These are phyloP conservation scores for Saturnispora besseyi DNA, from an alignment of 805 yeast genomes.

Conservation along the genomic window DNA sequence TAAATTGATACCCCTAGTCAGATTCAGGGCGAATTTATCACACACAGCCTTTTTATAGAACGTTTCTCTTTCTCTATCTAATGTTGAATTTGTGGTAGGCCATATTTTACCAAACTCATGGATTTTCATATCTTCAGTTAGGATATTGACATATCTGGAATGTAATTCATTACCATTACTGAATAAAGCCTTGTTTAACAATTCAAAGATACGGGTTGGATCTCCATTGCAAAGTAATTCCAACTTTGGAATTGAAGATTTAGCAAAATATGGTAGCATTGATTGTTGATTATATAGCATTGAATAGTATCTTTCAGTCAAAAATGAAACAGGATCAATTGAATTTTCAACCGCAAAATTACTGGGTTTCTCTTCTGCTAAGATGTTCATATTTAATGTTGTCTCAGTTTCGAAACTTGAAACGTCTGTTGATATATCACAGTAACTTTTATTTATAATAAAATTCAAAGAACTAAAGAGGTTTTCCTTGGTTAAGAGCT, in stretches of 20 bases:
- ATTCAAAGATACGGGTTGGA: slow-evolving; percentile 14
- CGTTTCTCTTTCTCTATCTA: neutral
- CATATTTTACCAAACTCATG: neutral
- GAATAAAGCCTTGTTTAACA: slow-evolving; percentile 15
- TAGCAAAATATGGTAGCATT: slow-evolving; percentile 25
- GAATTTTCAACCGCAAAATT: neutral
- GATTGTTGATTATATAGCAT: slow-evolving; percentile 21
- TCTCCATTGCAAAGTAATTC: slow-evolving; percentile 22
- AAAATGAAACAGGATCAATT: slow-evolving; percentile 23
- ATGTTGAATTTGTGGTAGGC: neutral
- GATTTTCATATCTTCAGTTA: neutral
- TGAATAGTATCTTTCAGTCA: slow-evolving; percentile 22
- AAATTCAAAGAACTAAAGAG: neutral
- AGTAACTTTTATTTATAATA: neutral
- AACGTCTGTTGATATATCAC: neutral
- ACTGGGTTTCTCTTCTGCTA: neutral
- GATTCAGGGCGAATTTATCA: neutral
- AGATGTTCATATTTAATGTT: neutral
- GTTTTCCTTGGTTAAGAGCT: neutral
- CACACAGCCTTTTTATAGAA: slow-evolving; percentile 9
- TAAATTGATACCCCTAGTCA: slow-evolving; percentile 1
- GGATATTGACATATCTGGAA: neutral
- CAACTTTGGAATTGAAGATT: slow-evolving; percentile 25
- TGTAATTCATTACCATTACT: slow-evolving; percentile 15
- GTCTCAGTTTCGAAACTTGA: neutral